These are phyloP conservation scores for Lupinus albus DNA, from an alignment of 306 rosid species.

Conservation along the genomic window DNA sequence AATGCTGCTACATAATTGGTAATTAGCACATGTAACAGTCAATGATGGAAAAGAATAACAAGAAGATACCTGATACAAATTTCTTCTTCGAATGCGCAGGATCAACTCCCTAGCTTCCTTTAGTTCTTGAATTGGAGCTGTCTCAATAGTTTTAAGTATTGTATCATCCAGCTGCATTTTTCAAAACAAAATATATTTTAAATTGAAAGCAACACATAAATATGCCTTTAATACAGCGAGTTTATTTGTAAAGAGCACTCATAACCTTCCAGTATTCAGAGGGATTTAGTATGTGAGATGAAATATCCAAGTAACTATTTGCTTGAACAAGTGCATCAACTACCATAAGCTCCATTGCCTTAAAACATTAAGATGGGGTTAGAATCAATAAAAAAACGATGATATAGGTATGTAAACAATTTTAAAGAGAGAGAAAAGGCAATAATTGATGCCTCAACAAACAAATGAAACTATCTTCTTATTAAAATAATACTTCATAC, in stretches of 20 bases:
- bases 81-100: constrained; percentile 80
- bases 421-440: neutral
- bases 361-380: constrained; percentile 40
- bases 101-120: constrained; percentile 85
- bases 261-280: constrained; percentile 92
- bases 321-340: constrained; percentile 83
- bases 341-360: constrained; percentile 95
- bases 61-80: constrained; percentile 76
- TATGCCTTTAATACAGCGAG: constrained; percentile 24
- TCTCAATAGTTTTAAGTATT: constrained; percentile 82
- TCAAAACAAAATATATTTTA: constrained; percentile 28
- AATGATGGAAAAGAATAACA: constrained; percentile 26
- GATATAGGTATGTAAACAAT: neutral
- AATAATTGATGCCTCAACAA: constrained; percentile 27
- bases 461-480: constrained; percentile 20
- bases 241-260: constrained; percentile 31
- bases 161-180: constrained; percentile 89
- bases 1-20: neutral
- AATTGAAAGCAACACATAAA: neutral
- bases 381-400: constrained; percentile 33
- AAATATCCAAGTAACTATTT: constrained; percentile 63
- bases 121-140: constrained; percentile 61
- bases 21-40: constrained; percentile 6
- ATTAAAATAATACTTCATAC: constrained; percentile 44
- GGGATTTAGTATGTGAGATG: constrained; percentile 69